Evolutionary conservation across 306 rosid genomes (phyloP), one percentile per base, ranked within the genome.

Genomic region (Ormosia semicastrata): DNA sequence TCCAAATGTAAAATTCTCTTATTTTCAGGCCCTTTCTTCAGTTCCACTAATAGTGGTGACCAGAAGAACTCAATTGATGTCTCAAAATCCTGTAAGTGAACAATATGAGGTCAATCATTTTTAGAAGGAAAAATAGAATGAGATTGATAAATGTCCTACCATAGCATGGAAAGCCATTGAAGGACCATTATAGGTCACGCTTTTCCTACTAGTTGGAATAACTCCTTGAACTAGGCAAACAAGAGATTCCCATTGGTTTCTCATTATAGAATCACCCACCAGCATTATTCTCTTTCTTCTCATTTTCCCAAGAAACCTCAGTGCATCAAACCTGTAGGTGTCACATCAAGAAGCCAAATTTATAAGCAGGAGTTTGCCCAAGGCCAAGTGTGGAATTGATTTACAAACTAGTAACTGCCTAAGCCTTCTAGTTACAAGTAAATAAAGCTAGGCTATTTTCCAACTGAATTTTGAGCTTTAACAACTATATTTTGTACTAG

Each of bases 181-280:
- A 87, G 96, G 92, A 81, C 99, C 99, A 82, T 81, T 81, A 44
- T 92, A 92, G 9, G 91, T 85, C 30, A 95, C 97, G 56, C 47
- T 90, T 80, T 95, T 95, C 56, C 88, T 82, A 70, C 81, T 90
- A 15, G 91, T 89, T 41, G 99, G 96, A 60, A 95, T 84, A 66
- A 93, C 98, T 86, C 98, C 98, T 84, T 95, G 96, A 50, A 95
- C 92, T 46, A 93, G 88, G 80, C 98, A 95, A 44, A 93, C 97
- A 3, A 95, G 98, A 78, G 98, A 95, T 75, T 95, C 99, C 99
- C 99, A 95, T 71, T 95, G 99, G 80, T 95, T 95, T 81, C 99
- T 93, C 92, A 92, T 90, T 77, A 95, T 95, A 70, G 99, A 95
- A 87, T 95, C 99, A 39, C 99, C 99, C 71, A 95, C 99, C 81